These are phyloP conservation scores for Apophysomyces sp. DNA, from an alignment of 371 early-diverging fungal genomes.

Conservation along the genomic window DNA sequence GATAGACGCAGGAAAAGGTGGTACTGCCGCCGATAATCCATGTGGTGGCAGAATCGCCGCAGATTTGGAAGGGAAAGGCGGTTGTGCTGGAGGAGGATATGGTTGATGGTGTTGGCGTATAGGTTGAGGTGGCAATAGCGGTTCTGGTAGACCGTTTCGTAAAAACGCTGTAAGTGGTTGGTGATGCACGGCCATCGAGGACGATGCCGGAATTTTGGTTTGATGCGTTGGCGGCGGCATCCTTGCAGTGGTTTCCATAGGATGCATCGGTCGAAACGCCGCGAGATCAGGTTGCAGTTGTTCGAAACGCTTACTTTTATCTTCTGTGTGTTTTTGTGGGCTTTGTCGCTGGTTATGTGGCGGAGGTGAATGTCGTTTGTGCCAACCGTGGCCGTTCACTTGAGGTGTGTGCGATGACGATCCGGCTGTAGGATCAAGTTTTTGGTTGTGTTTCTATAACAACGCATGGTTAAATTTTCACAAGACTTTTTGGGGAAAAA, in stretches of 20 bases:
- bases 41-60: not conserved
- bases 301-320: not conserved
- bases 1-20: not conserved
- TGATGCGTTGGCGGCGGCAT: not conserved
- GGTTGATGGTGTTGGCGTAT: not conserved
- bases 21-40: not conserved
- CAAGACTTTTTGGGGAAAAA: too few relatives aligned
- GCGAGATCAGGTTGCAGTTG: not conserved
- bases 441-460: not conserved
- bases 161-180: not conserved
- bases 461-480: too few relatives aligned
- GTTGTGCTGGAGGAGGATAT: not conserved
- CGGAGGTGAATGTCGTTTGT: not conserved
- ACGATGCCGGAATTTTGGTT: not conserved
- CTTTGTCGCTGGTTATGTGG: not conserved
- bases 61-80: not conserved
- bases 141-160: not conserved
- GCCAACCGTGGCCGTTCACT: not conserved
- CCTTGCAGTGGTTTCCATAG: not conserved
- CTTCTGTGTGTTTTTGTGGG: not conserved
- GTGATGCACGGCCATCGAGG: not conserved
- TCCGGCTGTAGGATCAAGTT: not conserved
- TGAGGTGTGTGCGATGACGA: not conserved
- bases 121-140: not conserved
- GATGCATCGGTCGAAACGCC: not conserved